Evolutionary conservation across 306 rosid genomes (phyloP), one percentile per base, ranked within the genome.

Genomic region (Lathyrus oleraceus): DNA sequence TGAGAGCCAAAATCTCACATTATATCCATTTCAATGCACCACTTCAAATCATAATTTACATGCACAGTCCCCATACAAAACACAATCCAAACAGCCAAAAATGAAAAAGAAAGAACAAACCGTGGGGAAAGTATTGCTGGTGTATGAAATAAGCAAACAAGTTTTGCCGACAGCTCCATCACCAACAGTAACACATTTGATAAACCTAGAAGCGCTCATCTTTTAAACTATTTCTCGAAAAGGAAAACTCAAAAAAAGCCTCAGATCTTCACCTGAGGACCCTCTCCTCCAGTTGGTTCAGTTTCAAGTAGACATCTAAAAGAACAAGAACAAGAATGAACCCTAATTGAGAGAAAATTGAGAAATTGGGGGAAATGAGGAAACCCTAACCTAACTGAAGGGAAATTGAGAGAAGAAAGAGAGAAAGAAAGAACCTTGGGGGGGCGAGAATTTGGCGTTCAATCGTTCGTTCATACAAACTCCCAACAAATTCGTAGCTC

Each of bases 161-260:
- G 99, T 95, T 82, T 95, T 95, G 49, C 99, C 99, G 69, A 95
- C 99, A 74, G 97, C 99, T 60, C 99, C 99, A 65, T 95, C 99
- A 23, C 99, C 96, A 80, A 95, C 99, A 38, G 97, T 95, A 44
- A 95, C 99, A 76, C 96, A 95, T 87, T 91, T 95, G 39, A 91
- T 91, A 86, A 95, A 95, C 91, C 97, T 86, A 57, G 99, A 95
- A 74, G 99, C 96, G 80, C 97, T 91, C 99, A 95, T 95, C 69
- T 78, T 56, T 61, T n/a, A 25, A 25, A 25, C 32, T 21, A 30
- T 73, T 64, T 32, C 15, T 20, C 48, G n/a, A 56, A 5, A 23
- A 47, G 45, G 51, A 64, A 64, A 19, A 51, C 48, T 21, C 40
- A 5, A 13, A 61, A 57, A 77, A 58, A 73, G 84, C 99, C 97